Base-by-base conservation (phyloP, 176 grass and related monocot species). In the Leersia perrieri region DNA sequence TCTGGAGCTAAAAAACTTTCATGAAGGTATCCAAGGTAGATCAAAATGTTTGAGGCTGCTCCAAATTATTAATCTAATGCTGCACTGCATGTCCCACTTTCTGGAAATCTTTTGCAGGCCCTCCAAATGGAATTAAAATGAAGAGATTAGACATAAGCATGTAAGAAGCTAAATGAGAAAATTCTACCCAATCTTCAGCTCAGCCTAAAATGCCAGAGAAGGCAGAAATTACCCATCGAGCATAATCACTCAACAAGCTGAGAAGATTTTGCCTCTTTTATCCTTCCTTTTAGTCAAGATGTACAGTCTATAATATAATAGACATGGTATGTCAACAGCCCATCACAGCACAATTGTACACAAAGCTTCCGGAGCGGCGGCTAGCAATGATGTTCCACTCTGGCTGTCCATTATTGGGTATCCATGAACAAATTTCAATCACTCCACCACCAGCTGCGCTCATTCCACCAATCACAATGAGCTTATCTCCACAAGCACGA, bases 341-440 rank as follows among this genome's bases (percentile, higher is more conserved):
- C 89, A 91, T 91, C 84, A 87, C 84, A 28, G 84, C 76, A 84
- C 84, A 90, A 65, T 90, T 90, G 66, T 90, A 87, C n/a, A 90
- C 84, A 70, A 90, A 90, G 70, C 70, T 90, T 73, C 69, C 62
- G 0, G 55, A 80, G 76, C 39, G 28, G 11, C 84, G 70, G 33
- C 64, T 87, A 33, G 75, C 89, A 87, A 91, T 66, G 34, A 87
- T 71, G 34, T 67, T 31, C 89, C 89, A 91, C 3, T 72, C 76
- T 28, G 89, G 89, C 5, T 9, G 80, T 61, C n/a, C 80, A 73
- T 66, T 61, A 72, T 33, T 70, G 13, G 84, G 89, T 29, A 72
- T 66, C 89, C 84, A 91, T 3, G 89, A 91, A 84, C 77, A 80
- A 62, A 87, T 74, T 42, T 91, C 84, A 80, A 87, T 75, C 41